phyloP scores from a whole-genome alignment of 108 stramenopile species.

The Schizochytrium sp. region DNA sequence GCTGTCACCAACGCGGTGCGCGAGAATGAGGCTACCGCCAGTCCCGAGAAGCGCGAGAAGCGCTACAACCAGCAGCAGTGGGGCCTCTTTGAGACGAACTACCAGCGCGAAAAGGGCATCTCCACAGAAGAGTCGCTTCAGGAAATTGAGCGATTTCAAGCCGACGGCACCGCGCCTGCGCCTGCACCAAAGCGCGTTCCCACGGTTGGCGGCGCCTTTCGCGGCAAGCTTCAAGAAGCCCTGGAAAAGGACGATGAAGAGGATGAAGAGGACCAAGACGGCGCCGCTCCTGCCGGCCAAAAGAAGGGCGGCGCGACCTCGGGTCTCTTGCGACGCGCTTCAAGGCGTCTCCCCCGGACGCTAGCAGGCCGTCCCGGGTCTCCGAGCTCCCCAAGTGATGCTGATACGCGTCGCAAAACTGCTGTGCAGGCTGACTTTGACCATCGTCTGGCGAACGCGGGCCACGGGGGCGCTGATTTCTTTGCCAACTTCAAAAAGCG shows the following conservation, averaged over 20 bases:
- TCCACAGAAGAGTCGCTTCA: background rate
- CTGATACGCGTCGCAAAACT: background rate
- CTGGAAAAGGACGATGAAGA: background rate
- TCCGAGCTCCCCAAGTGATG: background rate
- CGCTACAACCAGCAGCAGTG: background rate
- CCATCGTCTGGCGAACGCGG: background rate
- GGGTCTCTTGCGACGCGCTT: too few species aligned
- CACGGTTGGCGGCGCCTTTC: background rate
- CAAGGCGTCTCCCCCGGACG: too few species aligned
- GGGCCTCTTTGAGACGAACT: constrained; percentile 1
- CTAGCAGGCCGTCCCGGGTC: too few species aligned
- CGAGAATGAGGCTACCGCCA: background rate
- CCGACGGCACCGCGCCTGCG: background rate
- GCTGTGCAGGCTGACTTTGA: background rate
- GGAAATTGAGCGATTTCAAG: background rate
- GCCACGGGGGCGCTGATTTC: background rate
- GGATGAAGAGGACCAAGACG: background rate
- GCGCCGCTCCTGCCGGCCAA: background rate
- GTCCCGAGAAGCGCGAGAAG: background rate
- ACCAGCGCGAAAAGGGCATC: constrained; percentile 16
- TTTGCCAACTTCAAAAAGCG: background rate
- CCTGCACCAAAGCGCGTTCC: background rate
- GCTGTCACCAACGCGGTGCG: background rate
- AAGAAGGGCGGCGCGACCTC: background rate
- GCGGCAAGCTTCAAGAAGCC: background rate